Evolutionary conservation across 2,329 filamentous ascomycete species (phyloP).

Genomic region (Pseudocercospora fuligena): DNA sequence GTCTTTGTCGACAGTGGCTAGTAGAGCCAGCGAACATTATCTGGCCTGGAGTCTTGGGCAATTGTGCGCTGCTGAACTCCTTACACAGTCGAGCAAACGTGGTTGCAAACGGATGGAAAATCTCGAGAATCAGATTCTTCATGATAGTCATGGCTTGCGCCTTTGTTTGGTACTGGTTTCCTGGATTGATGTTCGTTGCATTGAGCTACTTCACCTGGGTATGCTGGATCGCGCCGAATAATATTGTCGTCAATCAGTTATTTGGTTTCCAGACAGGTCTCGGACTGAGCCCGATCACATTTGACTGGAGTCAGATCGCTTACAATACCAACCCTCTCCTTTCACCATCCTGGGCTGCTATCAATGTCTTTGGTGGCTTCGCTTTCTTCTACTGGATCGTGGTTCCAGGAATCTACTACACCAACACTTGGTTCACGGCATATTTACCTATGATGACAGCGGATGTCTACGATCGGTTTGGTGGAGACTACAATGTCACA

Average conservation of each 20-base stretch:
- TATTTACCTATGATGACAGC: conserved; percentile 88
- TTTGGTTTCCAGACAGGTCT: conserved; percentile 80
- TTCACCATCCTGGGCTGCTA: conserved; percentile 43
- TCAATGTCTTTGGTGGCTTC: conserved; percentile 52
- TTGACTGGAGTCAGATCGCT: conserved; percentile 90
- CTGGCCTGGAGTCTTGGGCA: conserved; percentile 87
- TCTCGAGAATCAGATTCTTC: conserved; percentile 85
- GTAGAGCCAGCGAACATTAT: conserved; percentile 89
- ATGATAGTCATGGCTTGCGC: conserved; percentile 71
- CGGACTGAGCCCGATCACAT: conserved; percentile 81
- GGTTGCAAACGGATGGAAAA: conserved; percentile 66
- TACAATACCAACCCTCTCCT: conserved; percentile 74
- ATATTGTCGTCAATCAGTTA: conserved; percentile 77
- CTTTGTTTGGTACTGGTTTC: conserved; percentile 76
- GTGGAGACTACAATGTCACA: conserved; percentile 78
- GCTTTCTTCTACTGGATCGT: conserved; percentile 51
- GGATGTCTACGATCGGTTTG: conserved; percentile 84
- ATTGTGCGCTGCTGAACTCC: conserved; percentile 82
- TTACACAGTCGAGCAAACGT: conserved; percentile 79
- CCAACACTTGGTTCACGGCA: conserved; percentile 71
- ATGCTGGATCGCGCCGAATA: conserved; percentile 87
- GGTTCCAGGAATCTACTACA: conserved; percentile 51
- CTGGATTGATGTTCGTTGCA: conserved; percentile 79
- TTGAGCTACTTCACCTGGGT: conserved; percentile 88
- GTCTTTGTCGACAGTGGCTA: conserved; percentile 77